Evolutionary conservation across 2,329 filamentous ascomycete genomes (phyloP), one percentile per base, ranked within the genome.

Genomic region (Pseudogymnoascus sp.): DNA sequence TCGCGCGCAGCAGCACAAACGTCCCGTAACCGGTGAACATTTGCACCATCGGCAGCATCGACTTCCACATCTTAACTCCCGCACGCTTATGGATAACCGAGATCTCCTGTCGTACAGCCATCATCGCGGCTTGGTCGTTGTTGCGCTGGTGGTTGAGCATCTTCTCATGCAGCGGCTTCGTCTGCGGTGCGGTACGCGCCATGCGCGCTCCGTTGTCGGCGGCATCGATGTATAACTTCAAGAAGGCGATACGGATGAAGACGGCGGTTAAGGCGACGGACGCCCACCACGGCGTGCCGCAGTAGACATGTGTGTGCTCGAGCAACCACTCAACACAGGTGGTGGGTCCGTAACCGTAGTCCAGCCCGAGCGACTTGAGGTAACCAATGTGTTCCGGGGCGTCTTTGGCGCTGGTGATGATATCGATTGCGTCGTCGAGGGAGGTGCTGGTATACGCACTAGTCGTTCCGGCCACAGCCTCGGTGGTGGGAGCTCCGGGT

Each of bases 311-410:
- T 42, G 96, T 73, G 72, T 93, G 86, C 79, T 99, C 95, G 9
- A 97, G 77, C 2, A 84, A 21, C 81, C 83, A 93, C 77, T 97
- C 82, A 75, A 95, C 86, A 14, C 85, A 68, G 3, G 87, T 78
- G 0, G 92, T 90, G 4, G 90, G 85, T 14, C 93, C 93, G 79
- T 80, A 93, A 72, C 93, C 92, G 71, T 88, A 97, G 70, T 97
- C 90, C 21, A 99, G 79, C 3, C 95, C 95, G 9, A 97, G 80
- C 5, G 85, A 82, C 69, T 90, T 85, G 64, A 99, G 79, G 72
- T 93, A 97, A 66, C 95, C 95, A 64, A 96, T 84, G 60, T 85
- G 80, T 71, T 93, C 89, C 8, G 71, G 70, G 3, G 69, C 65
- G 38, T 69, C 60, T 28, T 64, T 60, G 3, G 66, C 62, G 38